Conservation (phyloP, 176 grass and related monocot genomes). For the Thinopyrum elongatum region DNA sequence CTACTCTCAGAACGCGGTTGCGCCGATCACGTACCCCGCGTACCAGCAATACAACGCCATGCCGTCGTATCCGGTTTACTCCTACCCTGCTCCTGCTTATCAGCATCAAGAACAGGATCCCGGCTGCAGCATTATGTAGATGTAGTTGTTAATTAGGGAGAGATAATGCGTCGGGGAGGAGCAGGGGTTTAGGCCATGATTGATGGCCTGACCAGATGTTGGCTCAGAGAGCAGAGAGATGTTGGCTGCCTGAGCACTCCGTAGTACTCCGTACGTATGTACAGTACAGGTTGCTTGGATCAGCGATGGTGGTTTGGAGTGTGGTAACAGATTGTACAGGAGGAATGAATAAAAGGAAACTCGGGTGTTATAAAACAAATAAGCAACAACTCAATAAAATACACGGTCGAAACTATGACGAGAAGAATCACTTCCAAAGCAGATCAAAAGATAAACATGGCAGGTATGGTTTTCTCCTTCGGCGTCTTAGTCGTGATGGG, state of each 20-base stretch:
- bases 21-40: neutral
- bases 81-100: constrained; percentile 25
- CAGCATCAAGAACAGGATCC: constrained; percentile 47
- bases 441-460: no score
- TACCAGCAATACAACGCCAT: constrained; percentile 48
- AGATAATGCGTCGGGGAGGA: neutral
- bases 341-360: neutral
- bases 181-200: neutral
- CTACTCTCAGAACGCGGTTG: neutral
- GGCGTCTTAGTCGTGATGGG: no score
- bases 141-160: neutral
- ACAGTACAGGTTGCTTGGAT: neutral
- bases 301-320: neutral
- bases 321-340: neutral
- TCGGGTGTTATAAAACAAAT: neutral
- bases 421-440: no score
- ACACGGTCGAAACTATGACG: no score
- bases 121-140: constrained; percentile 46
- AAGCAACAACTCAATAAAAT: no score
- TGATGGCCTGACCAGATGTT: neutral
- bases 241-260: neutral
- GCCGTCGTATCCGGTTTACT: constrained; percentile 38
- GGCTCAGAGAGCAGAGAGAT: neutral
- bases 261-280: neutral
- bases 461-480: no score